phyloP scores from a whole-genome alignment of 2,329 filamentous ascomycete genomes.

The Cercospora beticola region DNA sequence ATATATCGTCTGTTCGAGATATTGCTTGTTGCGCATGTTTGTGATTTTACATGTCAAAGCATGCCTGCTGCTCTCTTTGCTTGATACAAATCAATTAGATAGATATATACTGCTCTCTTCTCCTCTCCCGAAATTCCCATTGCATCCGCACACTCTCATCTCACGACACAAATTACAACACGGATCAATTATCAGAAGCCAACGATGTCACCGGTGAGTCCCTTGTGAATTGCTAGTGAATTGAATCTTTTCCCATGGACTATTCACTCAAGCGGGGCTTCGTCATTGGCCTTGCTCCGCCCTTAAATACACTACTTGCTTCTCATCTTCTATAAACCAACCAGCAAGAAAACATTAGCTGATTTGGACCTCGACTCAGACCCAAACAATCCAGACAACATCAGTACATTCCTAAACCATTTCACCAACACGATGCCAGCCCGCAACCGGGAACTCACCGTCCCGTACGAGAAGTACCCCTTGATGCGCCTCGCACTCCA shows the following conservation, averaged over 20 bases:
- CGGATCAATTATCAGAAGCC: neutral
- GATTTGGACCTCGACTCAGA: neutral
- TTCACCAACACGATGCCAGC: neutral
- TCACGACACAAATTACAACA: neutral
- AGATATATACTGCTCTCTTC: neutral
- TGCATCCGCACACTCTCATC: neutral
- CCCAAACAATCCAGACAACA: neutral
- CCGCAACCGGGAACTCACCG: neutral
- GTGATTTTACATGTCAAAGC: neutral
- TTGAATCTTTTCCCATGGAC: neutral
- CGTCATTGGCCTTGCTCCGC: neutral
- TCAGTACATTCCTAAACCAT: neutral
- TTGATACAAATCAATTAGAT: neutral
- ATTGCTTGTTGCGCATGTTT: neutral
- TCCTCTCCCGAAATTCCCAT: neutral
- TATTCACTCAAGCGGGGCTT: neutral
- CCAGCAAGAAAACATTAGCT: neutral
- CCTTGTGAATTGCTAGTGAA: neutral
- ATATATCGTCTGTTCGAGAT: neutral
- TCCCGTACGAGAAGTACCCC: neutral
- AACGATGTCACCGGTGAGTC: neutral
- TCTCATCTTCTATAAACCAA: neutral
- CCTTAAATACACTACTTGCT: neutral
- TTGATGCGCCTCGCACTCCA: conserved; percentile 1
- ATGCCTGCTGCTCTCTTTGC: neutral